Percentiles rank a stretch among this genome's conserved stretches.
Conservation (phyloP, 192 early-diverging fungal species). For the Backusella macrospora region DNA sequence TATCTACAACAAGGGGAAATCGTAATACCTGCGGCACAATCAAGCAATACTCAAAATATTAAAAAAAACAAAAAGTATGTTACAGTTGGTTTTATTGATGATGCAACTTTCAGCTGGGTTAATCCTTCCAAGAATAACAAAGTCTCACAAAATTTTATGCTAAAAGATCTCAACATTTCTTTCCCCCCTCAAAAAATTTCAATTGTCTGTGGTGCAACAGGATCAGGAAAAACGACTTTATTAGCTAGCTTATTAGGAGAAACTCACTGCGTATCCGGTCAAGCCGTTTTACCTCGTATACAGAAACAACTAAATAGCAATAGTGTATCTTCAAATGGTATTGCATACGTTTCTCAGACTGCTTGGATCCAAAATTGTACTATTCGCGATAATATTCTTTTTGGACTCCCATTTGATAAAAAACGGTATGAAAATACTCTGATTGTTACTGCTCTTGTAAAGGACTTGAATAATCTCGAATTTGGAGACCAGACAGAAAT, state of each 20-base stretch:
- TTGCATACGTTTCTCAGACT: constrained; percentile 77
- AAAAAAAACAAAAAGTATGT: neutral
- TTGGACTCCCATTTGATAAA: constrained; percentile 38
- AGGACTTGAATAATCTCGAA: constrained; percentile 78
- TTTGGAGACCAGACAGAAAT: constrained; percentile 80
- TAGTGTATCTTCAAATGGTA: constrained; percentile 32
- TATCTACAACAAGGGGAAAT: neutral
- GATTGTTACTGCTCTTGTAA: constrained; percentile 72
- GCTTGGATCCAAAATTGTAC: constrained; percentile 74
- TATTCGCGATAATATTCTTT: constrained; percentile 73
- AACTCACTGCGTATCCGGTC: constrained; percentile 30
- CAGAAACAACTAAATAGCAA: neutral
- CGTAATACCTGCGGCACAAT: neutral
- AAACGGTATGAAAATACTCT: constrained; percentile 34
- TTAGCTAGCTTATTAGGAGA: constrained; percentile 84
- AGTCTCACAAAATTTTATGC: neutral
- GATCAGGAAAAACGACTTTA: constrained; percentile 72
- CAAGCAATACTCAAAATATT: neutral
- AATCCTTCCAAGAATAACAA: neutral
- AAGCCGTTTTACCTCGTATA: constrained; percentile 37
- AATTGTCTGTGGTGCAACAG: neutral
- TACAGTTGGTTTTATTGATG: neutral
- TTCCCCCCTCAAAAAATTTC: neutral
- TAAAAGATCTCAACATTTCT: neutral
- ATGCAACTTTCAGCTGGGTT: neutral